Evolutionary conservation across 148 eudicot genomes (phyloP), one percentile per base, ranked within the genome.

Genomic region (Persicaria maculosa): DNA sequence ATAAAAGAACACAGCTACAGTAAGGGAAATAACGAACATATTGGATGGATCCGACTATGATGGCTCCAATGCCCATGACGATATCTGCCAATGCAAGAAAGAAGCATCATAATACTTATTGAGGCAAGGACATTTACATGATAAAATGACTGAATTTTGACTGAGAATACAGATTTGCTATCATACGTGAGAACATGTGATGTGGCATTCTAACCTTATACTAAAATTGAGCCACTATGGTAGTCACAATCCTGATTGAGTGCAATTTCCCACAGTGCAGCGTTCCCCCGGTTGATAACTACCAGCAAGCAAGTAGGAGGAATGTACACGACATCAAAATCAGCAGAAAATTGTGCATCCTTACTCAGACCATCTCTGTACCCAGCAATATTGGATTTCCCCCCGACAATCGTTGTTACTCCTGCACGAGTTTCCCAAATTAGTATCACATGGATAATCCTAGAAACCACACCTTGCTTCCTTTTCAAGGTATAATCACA

Each of bases 361-460:
- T 25, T 1, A 25, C 31, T 25, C 31, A 1, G 31, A 25, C 31
- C 31, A 25, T 25, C 31, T 25, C 31, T 25, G 31, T 25, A 25
- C 31, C 31, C 31, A 25, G 31, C 31, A 25, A 25, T 25, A 25
- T 25, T 25, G 31, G 31, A 25, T 25, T 25, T 25, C 31, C 31
- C 31, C 65, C 98, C 98, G 72, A 97, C 98, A 83, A 93, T 93
- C 44, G 98, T 93, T 44, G 97, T 89, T 85, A 93, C 98, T 68
- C 98, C 98, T 93, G 83, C 58, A 79, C 20, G 59, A 5, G 67
- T 48, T 65, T 58, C 31, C 50, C 54, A 25, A 1, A 25, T 25
- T 25, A 25, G 31, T 25, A 25, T 25, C 31, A 25, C 31, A 25
- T 25, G 31, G 31, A 25, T 25, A 25, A 25, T 25, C 31, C 31